Percentiles rank a stretch among this genome's conserved stretches.
Conservation (phyloP, 2,329 filamentous ascomycete genomes). For the Sporothrix inflata region DNA sequence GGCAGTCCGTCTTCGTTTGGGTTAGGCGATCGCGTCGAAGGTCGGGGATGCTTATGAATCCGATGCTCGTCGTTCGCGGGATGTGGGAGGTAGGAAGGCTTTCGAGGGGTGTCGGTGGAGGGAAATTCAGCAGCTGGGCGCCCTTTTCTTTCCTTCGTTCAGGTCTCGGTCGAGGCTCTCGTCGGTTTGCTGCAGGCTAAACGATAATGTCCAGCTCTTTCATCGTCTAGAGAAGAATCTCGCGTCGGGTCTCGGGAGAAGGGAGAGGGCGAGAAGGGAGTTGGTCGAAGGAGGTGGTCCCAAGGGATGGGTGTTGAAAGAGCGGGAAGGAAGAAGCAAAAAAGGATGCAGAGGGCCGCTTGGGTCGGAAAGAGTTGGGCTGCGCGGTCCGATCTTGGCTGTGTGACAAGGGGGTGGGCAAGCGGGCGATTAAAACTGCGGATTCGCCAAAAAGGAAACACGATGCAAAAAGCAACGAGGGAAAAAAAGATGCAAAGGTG, state of each 20-base stretch:
- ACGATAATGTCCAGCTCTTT: background rate
- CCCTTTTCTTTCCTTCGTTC: background rate
- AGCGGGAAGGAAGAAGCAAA: background rate
- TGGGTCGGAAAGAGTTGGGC: slow-evolving; percentile 6
- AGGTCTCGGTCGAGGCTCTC: background rate
- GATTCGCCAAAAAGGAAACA: background rate
- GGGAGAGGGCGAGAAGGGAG: background rate
- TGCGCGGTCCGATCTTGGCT: slow-evolving; percentile 7
- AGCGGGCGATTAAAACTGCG: background rate
- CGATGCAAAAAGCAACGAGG: background rate
- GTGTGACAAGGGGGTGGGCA: background rate
- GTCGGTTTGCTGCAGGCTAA: background rate
- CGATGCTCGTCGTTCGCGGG: background rate
- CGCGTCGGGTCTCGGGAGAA: background rate
- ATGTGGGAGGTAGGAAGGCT: background rate
- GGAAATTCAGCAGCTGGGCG: background rate
- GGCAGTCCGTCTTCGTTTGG: background rate
- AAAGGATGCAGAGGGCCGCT: background rate
- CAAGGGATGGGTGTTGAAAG: background rate
- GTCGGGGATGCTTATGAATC: slow-evolving; percentile 1
- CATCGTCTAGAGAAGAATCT: background rate
- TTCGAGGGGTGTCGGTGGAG: background rate
- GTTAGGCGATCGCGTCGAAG: background rate
- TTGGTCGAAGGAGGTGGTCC: background rate
- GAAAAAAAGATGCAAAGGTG: background rate